Percentiles rank a stretch among this genome's conserved stretches.
Conservation (phyloP, 2,329 filamentous ascomycete genomes). For the Alternaria longipes region DNA sequence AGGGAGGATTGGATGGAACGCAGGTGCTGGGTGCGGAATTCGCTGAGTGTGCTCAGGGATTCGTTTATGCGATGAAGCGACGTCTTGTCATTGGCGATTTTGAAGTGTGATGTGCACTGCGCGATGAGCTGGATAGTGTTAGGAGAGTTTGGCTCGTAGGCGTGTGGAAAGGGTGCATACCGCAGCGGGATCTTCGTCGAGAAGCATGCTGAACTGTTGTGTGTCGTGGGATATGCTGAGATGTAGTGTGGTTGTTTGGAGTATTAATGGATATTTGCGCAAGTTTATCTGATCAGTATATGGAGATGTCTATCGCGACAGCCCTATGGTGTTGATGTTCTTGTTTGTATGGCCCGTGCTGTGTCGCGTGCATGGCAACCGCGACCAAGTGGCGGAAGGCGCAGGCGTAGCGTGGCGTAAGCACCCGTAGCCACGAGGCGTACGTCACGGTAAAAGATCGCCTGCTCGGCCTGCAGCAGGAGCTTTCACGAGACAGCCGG, state of each 20-base stretch:
- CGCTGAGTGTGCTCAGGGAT: slow-evolving; percentile 82
- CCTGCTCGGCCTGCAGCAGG: slow-evolving; percentile 17
- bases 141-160: slow-evolving; percentile 12
- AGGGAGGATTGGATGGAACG: slow-evolving; percentile 47
- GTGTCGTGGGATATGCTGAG: slow-evolving; percentile 12
- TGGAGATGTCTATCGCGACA: slow-evolving; percentile 25
- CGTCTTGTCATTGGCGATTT: slow-evolving; percentile 86
- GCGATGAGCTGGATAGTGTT: slow-evolving; percentile 75
- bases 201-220: slow-evolving; percentile 73
- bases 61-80: slow-evolving; percentile 85
- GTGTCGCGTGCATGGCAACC: slow-evolving; percentile 42
- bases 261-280: not conserved
- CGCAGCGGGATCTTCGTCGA: slow-evolving; percentile 90
- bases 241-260: not conserved
- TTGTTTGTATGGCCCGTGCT: slow-evolving; percentile 44
- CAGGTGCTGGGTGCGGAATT: slow-evolving; percentile 81
- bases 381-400: slow-evolving; percentile 20
- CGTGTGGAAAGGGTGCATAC: slow-evolving; percentile 60
- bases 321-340: slow-evolving; percentile 40
- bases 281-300: not conserved
- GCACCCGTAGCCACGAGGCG: slow-evolving; percentile 34
- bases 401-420: slow-evolving; percentile 15
- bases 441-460: slow-evolving; percentile 45
- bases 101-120: slow-evolving; percentile 94
- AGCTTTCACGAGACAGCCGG: slow-evolving; percentile 33